phyloP scores from a whole-genome alignment of 1,284 basidiomycete genomes.

The Paramarasmius palmivorus region DNA sequence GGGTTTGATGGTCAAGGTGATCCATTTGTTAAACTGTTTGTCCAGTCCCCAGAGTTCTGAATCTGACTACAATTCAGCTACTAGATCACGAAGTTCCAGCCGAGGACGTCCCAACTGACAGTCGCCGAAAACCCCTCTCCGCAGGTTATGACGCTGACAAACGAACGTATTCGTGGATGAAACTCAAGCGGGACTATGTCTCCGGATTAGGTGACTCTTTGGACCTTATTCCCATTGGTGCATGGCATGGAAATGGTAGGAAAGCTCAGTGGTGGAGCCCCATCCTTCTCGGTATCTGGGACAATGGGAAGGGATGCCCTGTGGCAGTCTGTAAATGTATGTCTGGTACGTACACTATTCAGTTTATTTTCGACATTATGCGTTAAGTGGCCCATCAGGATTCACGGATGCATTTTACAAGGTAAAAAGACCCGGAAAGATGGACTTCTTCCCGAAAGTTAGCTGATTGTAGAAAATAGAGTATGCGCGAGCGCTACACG shows the following conservation, averaged over 20 bases:
- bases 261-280: constrained; percentile 95
- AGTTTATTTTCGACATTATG: constrained; percentile 8
- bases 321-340: constrained; percentile 90
- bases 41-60: neutral
- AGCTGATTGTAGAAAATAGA: constrained; percentile 30
- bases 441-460: neutral
- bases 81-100: constrained; percentile 53
- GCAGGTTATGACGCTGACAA: constrained; percentile 92
- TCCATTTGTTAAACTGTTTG: constrained; percentile 13
- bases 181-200: constrained; percentile 84
- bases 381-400: constrained; percentile 41
- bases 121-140: constrained; percentile 70
- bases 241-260: constrained; percentile 92
- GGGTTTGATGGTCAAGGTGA: constrained; percentile 92
- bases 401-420: constrained; percentile 91
- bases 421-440: constrained; percentile 29
- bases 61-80: constrained; percentile 47
- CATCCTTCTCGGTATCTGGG: constrained; percentile 82
- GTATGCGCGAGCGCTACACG: constrained; percentile 61
- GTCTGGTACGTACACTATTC: constrained; percentile 52
- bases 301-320: constrained; percentile 66
- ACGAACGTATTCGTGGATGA: constrained; percentile 77
- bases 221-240: constrained; percentile 76
- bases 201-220: constrained; percentile 63
- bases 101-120: constrained; percentile 36